Evolutionary conservation across 208 protist species (phyloP).

Genomic region (Trichomonas gallinae): DNA sequence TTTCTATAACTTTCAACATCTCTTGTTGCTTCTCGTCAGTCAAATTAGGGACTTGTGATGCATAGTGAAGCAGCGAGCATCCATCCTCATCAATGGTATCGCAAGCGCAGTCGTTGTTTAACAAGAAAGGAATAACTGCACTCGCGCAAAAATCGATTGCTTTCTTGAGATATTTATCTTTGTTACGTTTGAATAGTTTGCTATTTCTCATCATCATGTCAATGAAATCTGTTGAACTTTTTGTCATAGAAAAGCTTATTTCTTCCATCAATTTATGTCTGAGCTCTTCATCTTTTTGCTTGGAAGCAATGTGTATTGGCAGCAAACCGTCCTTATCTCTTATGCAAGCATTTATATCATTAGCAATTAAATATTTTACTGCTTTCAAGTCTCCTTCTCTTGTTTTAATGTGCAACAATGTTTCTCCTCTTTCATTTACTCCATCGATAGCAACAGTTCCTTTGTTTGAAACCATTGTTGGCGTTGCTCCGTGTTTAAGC

Average conservation of each 20-base stretch:
- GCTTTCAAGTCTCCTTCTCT: neutral
- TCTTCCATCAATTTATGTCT: neutral
- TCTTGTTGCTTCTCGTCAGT: neutral
- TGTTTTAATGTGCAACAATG: neutral
- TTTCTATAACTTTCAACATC: neutral
- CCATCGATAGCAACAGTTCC: neutral
- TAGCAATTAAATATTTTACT: neutral
- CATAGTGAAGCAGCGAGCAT: neutral
- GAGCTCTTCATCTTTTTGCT: neutral
- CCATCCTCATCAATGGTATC: neutral
- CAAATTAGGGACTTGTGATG: neutral
- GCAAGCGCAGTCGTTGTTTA: neutral
- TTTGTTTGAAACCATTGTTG: neutral
- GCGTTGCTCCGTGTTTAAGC: neutral
- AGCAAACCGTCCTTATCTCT: neutral
- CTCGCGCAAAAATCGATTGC: neutral
- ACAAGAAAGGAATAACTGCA: neutral
- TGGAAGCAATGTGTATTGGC: neutral
- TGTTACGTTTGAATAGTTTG: neutral
- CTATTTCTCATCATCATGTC: neutral
- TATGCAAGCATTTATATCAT: neutral
- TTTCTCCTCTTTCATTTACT: neutral
- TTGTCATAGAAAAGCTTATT: neutral
- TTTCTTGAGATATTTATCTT: neutral
- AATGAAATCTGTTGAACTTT: neutral